Conservation (phyloP, 2,329 filamentous ascomycete species). For the Oidium heveae region DNA sequence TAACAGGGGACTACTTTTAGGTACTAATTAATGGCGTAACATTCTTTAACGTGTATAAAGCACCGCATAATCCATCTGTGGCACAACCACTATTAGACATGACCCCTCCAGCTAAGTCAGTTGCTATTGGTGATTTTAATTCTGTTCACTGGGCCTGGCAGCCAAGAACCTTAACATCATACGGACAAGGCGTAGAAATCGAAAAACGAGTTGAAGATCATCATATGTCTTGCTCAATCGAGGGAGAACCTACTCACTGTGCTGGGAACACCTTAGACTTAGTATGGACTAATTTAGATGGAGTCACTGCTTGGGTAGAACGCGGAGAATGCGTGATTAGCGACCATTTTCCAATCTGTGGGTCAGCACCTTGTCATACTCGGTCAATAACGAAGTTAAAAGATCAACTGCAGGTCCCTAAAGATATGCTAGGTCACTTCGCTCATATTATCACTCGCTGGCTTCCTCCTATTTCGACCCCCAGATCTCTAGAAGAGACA, state of each 20-base stretch:
- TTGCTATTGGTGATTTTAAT: too few relatives aligned
- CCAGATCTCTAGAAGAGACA: background rate
- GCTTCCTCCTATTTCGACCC: background rate
- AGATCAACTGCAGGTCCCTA: background rate
- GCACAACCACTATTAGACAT: too few relatives aligned
- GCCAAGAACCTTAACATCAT: too few relatives aligned
- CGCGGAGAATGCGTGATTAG: too few relatives aligned
- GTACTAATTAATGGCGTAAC: background rate
- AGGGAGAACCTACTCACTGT: background rate
- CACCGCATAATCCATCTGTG: background rate
- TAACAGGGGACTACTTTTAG: background rate
- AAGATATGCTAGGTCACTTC: background rate
- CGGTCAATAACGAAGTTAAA: background rate
- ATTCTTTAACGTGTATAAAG: background rate
- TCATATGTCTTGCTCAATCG: background rate
- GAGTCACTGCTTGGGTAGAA: background rate
- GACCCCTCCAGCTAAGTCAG: too few relatives aligned
- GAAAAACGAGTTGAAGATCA: background rate
- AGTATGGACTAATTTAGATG: background rate
- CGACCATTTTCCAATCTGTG: too few relatives aligned
- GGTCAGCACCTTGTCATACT: background rate
- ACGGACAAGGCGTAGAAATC: background rate
- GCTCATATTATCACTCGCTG: background rate
- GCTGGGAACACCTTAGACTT: background rate
- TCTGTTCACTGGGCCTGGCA: too few relatives aligned